A percentile compares a stretch with the other conserved stretches of the same genome.
These are phyloP conservation scores for Lachancea dasiensis DNA, from an alignment of 805 yeast species.

Conservation along the genomic window DNA sequence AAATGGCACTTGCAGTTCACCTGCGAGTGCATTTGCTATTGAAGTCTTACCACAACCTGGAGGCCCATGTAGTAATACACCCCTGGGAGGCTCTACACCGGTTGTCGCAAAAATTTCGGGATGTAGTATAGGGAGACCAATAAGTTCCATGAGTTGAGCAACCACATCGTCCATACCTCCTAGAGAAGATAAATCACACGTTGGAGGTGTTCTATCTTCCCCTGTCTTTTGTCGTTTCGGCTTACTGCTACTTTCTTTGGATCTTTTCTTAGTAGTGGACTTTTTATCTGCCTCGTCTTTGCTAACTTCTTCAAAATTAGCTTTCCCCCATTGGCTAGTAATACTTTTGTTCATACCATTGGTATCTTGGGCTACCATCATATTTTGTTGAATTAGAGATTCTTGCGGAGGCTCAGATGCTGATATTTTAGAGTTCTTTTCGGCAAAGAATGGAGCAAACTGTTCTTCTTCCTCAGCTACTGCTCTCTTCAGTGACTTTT, in stretches of 20 bases:
- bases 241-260: constrained; percentile 37
- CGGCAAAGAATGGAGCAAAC: constrained; percentile 28
- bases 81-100: constrained; percentile 94
- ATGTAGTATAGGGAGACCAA: constrained; percentile 87
- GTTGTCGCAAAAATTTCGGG: constrained; percentile 85
- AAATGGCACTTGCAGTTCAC: constrained; percentile 90
- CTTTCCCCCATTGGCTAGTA: constrained; percentile 57
- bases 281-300: constrained; percentile 30
- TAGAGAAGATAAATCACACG: constrained; percentile 58
- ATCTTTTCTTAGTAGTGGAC: constrained; percentile 40
- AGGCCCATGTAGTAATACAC: constrained; percentile 92
- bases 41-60: constrained; percentile 99
- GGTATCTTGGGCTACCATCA: constrained; percentile 60
- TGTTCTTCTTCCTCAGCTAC: constrained; percentile 59
- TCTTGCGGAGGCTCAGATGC: constrained; percentile 27
- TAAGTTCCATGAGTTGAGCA: constrained; percentile 79
- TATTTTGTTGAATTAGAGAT: constrained; percentile 33
- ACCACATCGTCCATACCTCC: constrained; percentile 91
- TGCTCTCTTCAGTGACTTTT: constrained; percentile 48
- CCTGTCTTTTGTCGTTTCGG: constrained; percentile 41
- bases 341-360: constrained; percentile 75
- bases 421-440: constrained; percentile 24
- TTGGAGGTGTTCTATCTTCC: constrained; percentile 62
- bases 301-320: constrained; percentile 8
- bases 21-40: constrained; percentile 93